Base-by-base conservation (phyloP, 1,284 basidiomycete genomes). In the Puccinia novopanici region DNA sequence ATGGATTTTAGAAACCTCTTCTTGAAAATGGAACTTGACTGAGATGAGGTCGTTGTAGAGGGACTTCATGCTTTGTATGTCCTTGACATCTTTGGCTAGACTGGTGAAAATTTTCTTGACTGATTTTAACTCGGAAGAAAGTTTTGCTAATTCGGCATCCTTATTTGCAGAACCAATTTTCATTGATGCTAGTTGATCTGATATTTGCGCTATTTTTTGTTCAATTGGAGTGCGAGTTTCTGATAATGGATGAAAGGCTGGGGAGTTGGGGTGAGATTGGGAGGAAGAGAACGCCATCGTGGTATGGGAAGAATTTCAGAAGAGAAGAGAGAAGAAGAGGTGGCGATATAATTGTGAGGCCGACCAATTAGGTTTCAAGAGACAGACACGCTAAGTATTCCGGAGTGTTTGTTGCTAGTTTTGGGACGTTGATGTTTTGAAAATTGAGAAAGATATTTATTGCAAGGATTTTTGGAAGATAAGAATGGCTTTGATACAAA, bases 41-140 rank as follows among this genome's bases (percentile, higher is more conserved):
- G 13, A 22, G 5, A 45, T 10, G 22, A 68, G n/a, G 22, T 50
- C 45, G 9, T 9, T 45, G 15, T 68, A 68, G n/a, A 6, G 45
- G 40, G 37, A 24, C 65, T 48, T 68, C 65, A 68, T 68, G 24
- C 65, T 68, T n/a, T 68, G 42, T 6, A 68, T 45, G 40, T 68
- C 65, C 15, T 68, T 50, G 22, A 68, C 13, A 42, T 68, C 40
- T 24, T 68, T 24, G 17, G 65, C 15, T 3, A 68, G 12, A 3
- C 12, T 6, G 19, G 30, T 6, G 59, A n/a, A 15, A 5, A n/a
- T 30, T 63, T 63, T 13, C 15, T 30, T 13, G n/a, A n/a, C n/a
- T n/a, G 9, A 13, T 37, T 63, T 63, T n/a, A 63, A n/a, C 6
- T 63, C 34, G 6, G 13, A 6, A 5, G 30, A 15, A 19, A 63